Percentiles rank a stretch among this genome's conserved stretches.
Evolutionary conservation across 495 filamentous ascomycete species (phyloP).

Genomic region (Staphylotrichum longicolle): DNA sequence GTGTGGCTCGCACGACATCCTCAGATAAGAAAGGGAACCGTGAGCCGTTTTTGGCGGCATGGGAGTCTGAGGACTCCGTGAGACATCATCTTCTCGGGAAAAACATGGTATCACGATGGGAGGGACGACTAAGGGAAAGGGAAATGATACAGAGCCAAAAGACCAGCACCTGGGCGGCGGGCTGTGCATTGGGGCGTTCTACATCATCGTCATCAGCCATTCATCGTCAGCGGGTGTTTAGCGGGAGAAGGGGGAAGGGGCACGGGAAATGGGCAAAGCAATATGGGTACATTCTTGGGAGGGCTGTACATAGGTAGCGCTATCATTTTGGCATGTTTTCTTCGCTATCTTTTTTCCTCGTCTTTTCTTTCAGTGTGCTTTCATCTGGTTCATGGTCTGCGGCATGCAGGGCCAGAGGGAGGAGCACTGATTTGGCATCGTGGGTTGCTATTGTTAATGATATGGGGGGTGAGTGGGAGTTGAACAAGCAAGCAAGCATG

Average conservation of each 20-base stretch:
- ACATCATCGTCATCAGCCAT: not conserved
- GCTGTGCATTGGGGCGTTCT: not conserved
- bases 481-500: no score
- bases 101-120: not conserved
- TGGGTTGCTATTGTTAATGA: not conserved
- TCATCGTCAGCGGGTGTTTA: not conserved
- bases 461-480: not conserved
- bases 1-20: no score
- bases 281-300: constrained; percentile 4
- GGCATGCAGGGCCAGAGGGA: not conserved
- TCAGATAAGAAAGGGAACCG: no score
- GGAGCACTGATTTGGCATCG: not conserved
- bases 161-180: not conserved
- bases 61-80: not conserved
- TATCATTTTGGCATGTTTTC: constrained; percentile 6
- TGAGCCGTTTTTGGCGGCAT: not conserved
- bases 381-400: not conserved
- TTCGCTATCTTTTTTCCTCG: not conserved
- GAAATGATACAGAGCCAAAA: constrained; percentile 1
- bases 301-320: constrained; percentile 8
- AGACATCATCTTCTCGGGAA: not conserved
- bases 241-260: not conserved
- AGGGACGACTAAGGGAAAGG: not conserved
- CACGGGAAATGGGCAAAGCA: not conserved
- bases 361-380: constrained; percentile 2